Evolutionary conservation across 495 filamentous ascomycete species (phyloP), one percentile per base, ranked within the genome.

Genomic region (Thozetella sp.): DNA sequence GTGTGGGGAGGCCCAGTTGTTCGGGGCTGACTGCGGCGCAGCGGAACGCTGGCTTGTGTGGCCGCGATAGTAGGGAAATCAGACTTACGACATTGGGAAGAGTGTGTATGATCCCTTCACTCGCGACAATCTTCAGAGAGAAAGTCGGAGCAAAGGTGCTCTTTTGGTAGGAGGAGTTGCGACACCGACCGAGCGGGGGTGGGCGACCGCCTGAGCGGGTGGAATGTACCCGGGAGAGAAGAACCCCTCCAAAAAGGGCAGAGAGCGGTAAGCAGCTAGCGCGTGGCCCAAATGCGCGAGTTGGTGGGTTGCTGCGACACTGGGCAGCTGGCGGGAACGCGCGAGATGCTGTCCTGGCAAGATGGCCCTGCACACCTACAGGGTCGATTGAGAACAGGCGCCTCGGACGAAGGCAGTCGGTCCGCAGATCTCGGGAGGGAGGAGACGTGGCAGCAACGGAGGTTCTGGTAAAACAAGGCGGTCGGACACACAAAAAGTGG

Each of bases 31-130:
- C 43, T 48, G 43, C 43, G 43, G 43, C 43, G 43, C 43, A 48
- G 43, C 43, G 43, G 20, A 9, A 48, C 30, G 30, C n/a, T n/a
- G n/a, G n/a, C n/a, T n/a, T n/a, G n/a, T n/a, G n/a, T n/a, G n/a
- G n/a, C n/a, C n/a, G n/a, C n/a, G n/a, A n/a, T n/a, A n/a, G n/a
- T n/a, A 22, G 25, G 27, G 37, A 46, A 51, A 27, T 27, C 20
- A 34, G 50, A 68, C 80, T 76, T 74, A 83, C 79, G 79, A 73
- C 80, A 80, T 83, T 78, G 76, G 72, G 66, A 72, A 73, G 64
- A 63, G 69, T 59, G 67, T 62, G 53, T 55, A 60, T 57, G 60
- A 60, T 66, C 69, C 69, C 70, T 74, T 74, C 62, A 65, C 76
- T 73, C 69, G 59, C 71, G 62, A 75, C 71, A 66, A 72, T 73